These are phyloP conservation scores for Phytophthora constricta DNA, from an alignment of 352 stramenopile species.

Conservation along the genomic window DNA sequence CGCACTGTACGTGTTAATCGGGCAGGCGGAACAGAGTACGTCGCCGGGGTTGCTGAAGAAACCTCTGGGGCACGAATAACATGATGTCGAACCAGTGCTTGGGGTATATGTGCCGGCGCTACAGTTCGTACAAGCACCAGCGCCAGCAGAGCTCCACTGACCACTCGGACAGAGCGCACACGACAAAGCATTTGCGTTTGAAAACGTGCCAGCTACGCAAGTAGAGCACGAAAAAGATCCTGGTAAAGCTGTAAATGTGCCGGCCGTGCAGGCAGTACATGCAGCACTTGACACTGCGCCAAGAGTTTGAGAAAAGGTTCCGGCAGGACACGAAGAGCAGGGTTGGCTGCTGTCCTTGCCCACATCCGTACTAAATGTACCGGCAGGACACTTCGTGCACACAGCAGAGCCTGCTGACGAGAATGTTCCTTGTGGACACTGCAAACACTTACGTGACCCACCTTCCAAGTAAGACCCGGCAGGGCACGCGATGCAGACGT, in stretches of 20 bases:
- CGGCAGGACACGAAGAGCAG: slow-evolving; percentile 57
- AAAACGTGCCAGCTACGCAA: slow-evolving; percentile 49
- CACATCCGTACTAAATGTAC: slow-evolving; percentile 53
- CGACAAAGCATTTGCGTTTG: slow-evolving; percentile 40
- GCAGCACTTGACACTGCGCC: slow-evolving; percentile 38
- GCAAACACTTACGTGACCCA: slow-evolving; percentile 57
- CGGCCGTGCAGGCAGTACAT: slow-evolving; percentile 40
- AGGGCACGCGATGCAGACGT: slow-evolving; percentile 72
- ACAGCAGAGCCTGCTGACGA: slow-evolving; percentile 45
- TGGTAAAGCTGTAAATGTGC: slow-evolving; percentile 22
- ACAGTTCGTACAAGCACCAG: slow-evolving; percentile 48
- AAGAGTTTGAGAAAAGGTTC: slow-evolving; percentile 49
- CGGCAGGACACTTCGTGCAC: slow-evolving; percentile 55
- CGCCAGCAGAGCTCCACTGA: slow-evolving; percentile 46
- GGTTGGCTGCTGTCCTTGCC: slow-evolving; percentile 43
- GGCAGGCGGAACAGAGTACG: slow-evolving; percentile 47
- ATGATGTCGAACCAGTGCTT: slow-evolving; percentile 41
- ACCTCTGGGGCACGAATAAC: slow-evolving; percentile 60
- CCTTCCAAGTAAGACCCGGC: slow-evolving; percentile 62
- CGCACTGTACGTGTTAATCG: slow-evolving; percentile 55
- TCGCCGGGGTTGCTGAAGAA: slow-evolving; percentile 61
- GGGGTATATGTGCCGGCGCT: slow-evolving; percentile 55
- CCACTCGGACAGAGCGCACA: slow-evolving; percentile 54
- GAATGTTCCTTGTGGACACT: slow-evolving; percentile 54
- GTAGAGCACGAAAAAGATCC: slow-evolving; percentile 31